phyloP scores from a whole-genome alignment of 805 yeast genomes.

The Hanseniaspora valbyensis region DNA sequence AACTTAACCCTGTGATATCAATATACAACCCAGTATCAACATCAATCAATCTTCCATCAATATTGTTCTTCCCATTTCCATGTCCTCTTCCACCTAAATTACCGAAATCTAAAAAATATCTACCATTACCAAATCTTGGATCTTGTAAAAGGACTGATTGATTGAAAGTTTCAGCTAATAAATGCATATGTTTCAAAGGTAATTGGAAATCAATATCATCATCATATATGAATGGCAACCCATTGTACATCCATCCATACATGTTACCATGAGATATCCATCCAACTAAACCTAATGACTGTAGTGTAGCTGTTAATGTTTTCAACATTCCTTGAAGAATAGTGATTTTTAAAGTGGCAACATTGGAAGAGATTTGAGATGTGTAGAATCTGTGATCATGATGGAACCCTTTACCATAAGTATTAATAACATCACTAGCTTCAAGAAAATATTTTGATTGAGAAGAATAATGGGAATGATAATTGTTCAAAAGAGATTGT shows the following conservation, averaged over 20 bases:
- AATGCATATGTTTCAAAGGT: constrained; percentile 39
- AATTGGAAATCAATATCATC: constrained; percentile 55
- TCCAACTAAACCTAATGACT: constrained; percentile 37
- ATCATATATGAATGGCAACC: constrained; percentile 56
- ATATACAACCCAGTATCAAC: constrained; percentile 58
- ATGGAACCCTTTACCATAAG: constrained; percentile 30
- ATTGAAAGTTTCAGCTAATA: constrained; percentile 34
- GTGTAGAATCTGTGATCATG: constrained; percentile 52
- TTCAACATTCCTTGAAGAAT: constrained; percentile 37
- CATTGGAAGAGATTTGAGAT: constrained; percentile 33
- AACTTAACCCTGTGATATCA: constrained; percentile 57
- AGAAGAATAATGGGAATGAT: constrained; percentile 25
- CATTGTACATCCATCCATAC: constrained; percentile 56
- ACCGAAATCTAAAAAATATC: constrained; percentile 42
- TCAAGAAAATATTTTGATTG: constrained; percentile 34
- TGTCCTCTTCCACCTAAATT: constrained; percentile 44
- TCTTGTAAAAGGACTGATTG: constrained; percentile 40
- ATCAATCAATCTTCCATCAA: constrained; percentile 66
- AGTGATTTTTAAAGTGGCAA: constrained; percentile 27
- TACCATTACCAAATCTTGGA: constrained; percentile 43
- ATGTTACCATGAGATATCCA: constrained; percentile 62
- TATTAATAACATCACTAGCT: constrained; percentile 21
- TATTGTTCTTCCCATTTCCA: constrained; percentile 52
- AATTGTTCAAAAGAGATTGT: constrained; percentile 30
- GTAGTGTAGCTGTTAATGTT: constrained; percentile 42